Conservation (phyloP, 495 filamentous ascomycete species). For the Aspergillus baeticus region DNA sequence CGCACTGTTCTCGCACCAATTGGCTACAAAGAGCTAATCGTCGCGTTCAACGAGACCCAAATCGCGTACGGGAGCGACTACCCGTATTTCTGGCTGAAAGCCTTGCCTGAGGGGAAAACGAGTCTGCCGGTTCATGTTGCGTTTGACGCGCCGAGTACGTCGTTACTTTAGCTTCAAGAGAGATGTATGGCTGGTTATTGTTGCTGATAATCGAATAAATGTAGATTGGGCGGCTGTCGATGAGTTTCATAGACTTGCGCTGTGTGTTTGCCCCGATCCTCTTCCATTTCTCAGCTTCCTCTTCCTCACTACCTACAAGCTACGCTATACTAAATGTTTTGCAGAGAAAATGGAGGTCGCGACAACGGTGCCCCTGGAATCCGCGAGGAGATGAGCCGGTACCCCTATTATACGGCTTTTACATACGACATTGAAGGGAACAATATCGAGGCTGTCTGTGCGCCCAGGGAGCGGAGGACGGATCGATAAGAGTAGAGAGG, state of each 20-base stretch:
- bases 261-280: too few relatives aligned
- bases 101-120: conserved; percentile 2
- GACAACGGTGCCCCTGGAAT: conserved; percentile 4
- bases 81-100: conserved; percentile 16
- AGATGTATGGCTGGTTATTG: too few relatives aligned
- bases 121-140: conserved; percentile 7
- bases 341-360: conserved; percentile 16
- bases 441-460: conserved; percentile 14
- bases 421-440: conserved; percentile 13
- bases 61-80: conserved; percentile 18
- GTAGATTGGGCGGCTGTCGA: conserved; percentile 13
- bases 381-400: conserved; percentile 16
- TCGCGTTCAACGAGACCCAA: not conserved
- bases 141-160: conserved; percentile 14
- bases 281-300: too few relatives aligned
- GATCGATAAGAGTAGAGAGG: too few relatives aligned
- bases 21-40: conserved; percentile 15
- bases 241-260: conserved; percentile 13
- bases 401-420: conserved; percentile 18
- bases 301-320: too few relatives aligned
- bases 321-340: too few relatives aligned
- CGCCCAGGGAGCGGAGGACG: not conserved
- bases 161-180: too few relatives aligned
- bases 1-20: conserved; percentile 6
- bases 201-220: not conserved